Evolutionary conservation across 2,329 filamentous ascomycete genomes (phyloP).

Genomic region (Colletotrichum echinochloae): DNA sequence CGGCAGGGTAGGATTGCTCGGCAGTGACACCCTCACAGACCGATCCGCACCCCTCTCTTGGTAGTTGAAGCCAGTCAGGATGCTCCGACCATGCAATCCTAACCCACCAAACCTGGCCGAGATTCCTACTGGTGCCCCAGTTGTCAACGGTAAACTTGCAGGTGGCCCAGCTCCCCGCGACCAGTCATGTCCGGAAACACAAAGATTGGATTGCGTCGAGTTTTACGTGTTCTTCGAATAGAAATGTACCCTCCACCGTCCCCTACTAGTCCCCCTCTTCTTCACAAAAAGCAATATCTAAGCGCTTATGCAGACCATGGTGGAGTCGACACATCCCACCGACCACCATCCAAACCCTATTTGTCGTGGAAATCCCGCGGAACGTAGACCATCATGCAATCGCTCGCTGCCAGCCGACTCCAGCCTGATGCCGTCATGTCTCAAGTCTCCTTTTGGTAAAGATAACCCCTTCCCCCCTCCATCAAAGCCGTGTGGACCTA

Average conservation of each 20-base stretch:
- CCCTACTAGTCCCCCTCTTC: background rate
- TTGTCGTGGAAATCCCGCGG: background rate
- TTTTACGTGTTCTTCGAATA: background rate
- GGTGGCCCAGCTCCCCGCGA: background rate
- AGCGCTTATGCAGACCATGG: background rate
- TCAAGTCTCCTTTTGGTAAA: background rate
- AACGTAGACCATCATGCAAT: background rate
- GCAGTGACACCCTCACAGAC: no score
- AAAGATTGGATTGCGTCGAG: background rate
- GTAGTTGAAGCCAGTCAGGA: background rate
- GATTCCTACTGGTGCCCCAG: background rate
- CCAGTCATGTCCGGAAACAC: background rate
- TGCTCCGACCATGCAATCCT: background rate
- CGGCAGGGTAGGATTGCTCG: background rate
- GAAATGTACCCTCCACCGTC: background rate
- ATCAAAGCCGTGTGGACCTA: no score
- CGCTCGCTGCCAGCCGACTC: background rate
- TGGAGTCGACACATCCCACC: background rate
- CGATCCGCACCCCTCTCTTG: background rate
- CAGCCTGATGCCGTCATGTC: constrained; percentile 2
- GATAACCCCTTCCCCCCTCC: no score
- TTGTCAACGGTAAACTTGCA: background rate
- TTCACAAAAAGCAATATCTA: background rate
- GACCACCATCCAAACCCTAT: background rate
- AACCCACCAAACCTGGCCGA: background rate